These are phyloP conservation scores for Starmerella khaoyaiensis DNA, from an alignment of 805 yeast species.

Conservation along the genomic window DNA sequence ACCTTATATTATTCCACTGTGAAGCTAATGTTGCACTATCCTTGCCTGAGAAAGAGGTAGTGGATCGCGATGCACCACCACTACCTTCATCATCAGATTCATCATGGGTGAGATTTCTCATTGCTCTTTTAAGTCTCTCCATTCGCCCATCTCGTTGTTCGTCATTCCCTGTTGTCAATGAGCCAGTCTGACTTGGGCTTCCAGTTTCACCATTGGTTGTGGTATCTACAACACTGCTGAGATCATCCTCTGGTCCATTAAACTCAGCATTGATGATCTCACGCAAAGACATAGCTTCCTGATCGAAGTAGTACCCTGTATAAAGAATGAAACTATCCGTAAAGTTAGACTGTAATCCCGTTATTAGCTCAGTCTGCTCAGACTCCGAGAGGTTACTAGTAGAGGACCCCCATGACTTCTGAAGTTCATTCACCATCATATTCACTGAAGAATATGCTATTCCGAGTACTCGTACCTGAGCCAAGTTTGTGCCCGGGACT, in stretches of 20 bases:
- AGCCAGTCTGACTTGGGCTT: neutral
- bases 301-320: conserved; percentile 52
- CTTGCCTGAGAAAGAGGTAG: neutral
- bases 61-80: neutral
- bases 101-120: conserved; percentile 14
- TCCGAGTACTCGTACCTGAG: conserved; percentile 51
- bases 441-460: conserved; percentile 47
- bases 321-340: conserved; percentile 64
- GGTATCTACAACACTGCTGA: too few species aligned
- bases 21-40: neutral
- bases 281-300: conserved; percentile 33
- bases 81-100: conserved; percentile 4
- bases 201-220: neutral
- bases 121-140: conserved; percentile 25
- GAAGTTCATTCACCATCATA: conserved; percentile 50
- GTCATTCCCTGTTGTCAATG: conserved; percentile 22
- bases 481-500: conserved; percentile 48
- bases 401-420: conserved; percentile 37
- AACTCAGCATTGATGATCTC: conserved; percentile 26
- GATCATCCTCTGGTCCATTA: neutral
- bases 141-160: conserved; percentile 25
- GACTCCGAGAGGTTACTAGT: conserved; percentile 23
- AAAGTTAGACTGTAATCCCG: conserved; percentile 53
- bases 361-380: conserved; percentile 31
- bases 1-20: conserved; percentile 4